Evolutionary conservation across 257 asterid species (phyloP).

Genomic region (Scutellaria barbata): DNA sequence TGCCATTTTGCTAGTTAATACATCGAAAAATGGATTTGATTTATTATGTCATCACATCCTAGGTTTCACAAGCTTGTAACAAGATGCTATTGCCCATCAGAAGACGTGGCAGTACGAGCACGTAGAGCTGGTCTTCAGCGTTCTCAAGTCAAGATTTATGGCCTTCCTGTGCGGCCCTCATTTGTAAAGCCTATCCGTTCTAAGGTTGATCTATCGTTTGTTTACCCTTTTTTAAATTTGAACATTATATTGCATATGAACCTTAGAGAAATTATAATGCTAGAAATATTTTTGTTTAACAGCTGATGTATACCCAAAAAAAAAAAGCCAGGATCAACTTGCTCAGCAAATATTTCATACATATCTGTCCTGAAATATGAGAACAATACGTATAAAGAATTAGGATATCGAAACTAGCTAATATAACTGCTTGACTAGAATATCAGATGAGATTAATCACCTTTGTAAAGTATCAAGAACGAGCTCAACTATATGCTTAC

Average conservation of each 20-base stretch:
- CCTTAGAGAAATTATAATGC: neutral
- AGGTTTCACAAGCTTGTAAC: conserved; percentile 99
- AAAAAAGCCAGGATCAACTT: conserved; percentile 57
- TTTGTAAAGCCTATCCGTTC: conserved; percentile 85
- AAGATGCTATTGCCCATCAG: conserved; percentile 94
- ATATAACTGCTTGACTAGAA: neutral
- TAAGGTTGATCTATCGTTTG: conserved; percentile 55
- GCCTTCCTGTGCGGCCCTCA: conserved; percentile 98
- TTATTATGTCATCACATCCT: conserved; percentile 35
- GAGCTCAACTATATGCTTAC: conserved; percentile 66
- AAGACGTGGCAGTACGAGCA: conserved; percentile 94
- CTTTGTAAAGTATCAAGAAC: conserved; percentile 79
- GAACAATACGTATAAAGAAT: neutral
- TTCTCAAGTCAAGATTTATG: conserved; percentile 85
- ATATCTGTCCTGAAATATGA: conserved; percentile 63
- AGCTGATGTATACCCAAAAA: neutral
- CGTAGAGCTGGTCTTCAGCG: conserved; percentile 82
- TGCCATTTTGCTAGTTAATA: conserved; percentile 28
- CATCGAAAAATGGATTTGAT: conserved; percentile 27
- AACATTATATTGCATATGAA: conserved; percentile 8
- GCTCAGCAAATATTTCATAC: conserved; percentile 80
- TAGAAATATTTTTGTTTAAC: neutral
- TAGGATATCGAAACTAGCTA: too few species aligned
- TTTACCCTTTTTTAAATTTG: neutral
- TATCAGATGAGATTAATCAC: conserved; percentile 33